Evolutionary conservation across 495 filamentous ascomycete species (phyloP), one percentile per base, ranked within the genome.

Genomic region (Lasiosphaeria hispida): DNA sequence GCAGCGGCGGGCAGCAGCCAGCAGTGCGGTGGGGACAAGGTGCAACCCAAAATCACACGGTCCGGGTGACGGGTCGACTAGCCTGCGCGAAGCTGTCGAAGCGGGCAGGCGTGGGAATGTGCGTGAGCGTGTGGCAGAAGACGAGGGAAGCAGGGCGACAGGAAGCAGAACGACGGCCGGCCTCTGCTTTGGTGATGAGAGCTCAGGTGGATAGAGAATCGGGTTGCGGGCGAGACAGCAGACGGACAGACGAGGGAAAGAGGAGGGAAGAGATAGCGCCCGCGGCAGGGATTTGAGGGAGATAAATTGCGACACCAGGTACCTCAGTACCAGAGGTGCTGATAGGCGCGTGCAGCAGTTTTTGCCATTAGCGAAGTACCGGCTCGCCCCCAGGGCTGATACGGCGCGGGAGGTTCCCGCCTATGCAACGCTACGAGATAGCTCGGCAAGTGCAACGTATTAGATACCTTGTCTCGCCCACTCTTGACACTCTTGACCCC

Each of bases 231-330:
- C 44, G 54, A 54, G 55, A 44, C 30, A 48, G 40, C 15, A 52
- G 30, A 40, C 36, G 9, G 19, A 14, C 15, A 44, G 13, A 38
- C 10, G 33, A 43, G 35, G 23, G 42, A 36, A 48, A n/a, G 56
- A 37, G 38, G 45, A 45, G 43, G 17, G 57, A 53, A 53, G 50
- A 68, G 65, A 70, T 66, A 68, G 68, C 59, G 68, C 39, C 55
- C 48, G 48, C 57, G 53, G 62, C 58, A 60, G 36, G 62, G 68
- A 61, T 64, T 64, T 64, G 65, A 66, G 65, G 53, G 61, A 64
- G 64, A 69, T 69, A 69, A 69, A 69, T 69, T 69, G 67, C 41
- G 52, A 55, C 58, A 15, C 44, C 39, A 45, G 11, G 56, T 47
- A 53, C 38, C 35, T 38, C 58, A 23, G 34, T 41, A 50, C 51